These are phyloP conservation scores for Apiospora rasikravindrae DNA, from an alignment of 2,329 filamentous ascomycete genomes.

Conservation along the genomic window DNA sequence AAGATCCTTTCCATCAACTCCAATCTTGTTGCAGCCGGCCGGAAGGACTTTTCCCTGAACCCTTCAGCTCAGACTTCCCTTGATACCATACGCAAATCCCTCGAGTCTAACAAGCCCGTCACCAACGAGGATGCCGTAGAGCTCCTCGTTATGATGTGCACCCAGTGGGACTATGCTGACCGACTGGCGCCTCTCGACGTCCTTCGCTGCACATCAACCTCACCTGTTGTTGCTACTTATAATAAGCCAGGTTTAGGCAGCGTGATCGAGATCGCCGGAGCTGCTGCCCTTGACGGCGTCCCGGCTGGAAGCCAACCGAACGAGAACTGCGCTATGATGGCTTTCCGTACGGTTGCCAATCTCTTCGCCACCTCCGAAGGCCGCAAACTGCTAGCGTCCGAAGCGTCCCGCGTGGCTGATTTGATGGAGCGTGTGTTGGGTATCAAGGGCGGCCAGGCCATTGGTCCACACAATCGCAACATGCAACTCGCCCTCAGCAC, in stretches of 20 bases:
- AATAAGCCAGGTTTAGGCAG: slow-evolving; percentile 58
- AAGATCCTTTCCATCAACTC: slow-evolving; percentile 80
- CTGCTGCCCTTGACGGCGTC: slow-evolving; percentile 45
- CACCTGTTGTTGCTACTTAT: slow-evolving; percentile 68
- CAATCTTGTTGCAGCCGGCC: slow-evolving; percentile 70
- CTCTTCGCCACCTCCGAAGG: slow-evolving; percentile 80
- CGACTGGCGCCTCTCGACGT: slow-evolving; percentile 86
- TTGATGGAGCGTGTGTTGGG: slow-evolving; percentile 69
- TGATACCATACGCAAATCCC: slow-evolving; percentile 61
- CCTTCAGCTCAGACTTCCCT: slow-evolving; percentile 71
- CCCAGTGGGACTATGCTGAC: slow-evolving; percentile 79
- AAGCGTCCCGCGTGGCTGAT: slow-evolving; percentile 61
- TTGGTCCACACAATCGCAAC: slow-evolving; percentile 73
- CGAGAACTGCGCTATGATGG: slow-evolving; percentile 87
- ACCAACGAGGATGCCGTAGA: slow-evolving; percentile 60
- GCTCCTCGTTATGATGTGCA: slow-evolving; percentile 73
- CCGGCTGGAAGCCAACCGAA: slow-evolving; percentile 65
- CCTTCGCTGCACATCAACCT: slow-evolving; percentile 79
- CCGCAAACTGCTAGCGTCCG: slow-evolving; percentile 61
- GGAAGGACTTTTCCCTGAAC: slow-evolving; percentile 76
- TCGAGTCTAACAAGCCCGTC: slow-evolving; percentile 63
- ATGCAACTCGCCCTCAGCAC: slow-evolving; percentile 83
- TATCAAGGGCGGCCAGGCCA: slow-evolving; percentile 50
- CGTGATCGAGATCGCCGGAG: slow-evolving; percentile 61
- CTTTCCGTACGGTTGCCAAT: slow-evolving; percentile 80